These are phyloP conservation scores for Plectosphaerella sp. DNA, from an alignment of 2,329 filamentous ascomycete species.

Conservation along the genomic window DNA sequence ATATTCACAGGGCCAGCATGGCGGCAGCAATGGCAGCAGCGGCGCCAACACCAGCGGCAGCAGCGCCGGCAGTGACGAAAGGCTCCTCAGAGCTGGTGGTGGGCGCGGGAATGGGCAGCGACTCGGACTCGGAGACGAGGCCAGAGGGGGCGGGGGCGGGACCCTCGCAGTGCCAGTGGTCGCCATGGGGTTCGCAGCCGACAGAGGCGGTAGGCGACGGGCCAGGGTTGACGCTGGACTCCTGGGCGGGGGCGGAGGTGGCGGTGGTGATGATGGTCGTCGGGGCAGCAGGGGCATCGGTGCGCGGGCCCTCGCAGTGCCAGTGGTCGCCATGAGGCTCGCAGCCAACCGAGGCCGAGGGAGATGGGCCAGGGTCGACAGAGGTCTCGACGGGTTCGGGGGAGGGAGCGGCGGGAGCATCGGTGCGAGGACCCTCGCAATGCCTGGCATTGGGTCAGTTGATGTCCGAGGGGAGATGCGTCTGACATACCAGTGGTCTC, in stretches of 20 bases:
- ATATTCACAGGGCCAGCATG: conserved; percentile 7
- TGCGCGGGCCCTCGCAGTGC: too few relatives aligned
- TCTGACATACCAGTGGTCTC: too few relatives aligned
- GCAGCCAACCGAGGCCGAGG: too few relatives aligned
- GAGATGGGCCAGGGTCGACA: too few relatives aligned
- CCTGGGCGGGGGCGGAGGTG: too few relatives aligned
- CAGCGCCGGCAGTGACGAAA: conserved; percentile 7
- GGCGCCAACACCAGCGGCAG: conserved; percentile 1
- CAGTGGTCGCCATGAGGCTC: conserved; percentile 7
- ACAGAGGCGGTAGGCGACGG: too few relatives aligned
- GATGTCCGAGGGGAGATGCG: too few relatives aligned
- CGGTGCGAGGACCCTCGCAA: too few relatives aligned
- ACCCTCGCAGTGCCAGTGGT: conserved; percentile 29
- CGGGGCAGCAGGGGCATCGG: neutral
- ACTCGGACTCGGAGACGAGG: neutral
- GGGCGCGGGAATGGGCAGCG: neutral
- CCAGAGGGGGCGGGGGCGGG: conserved; percentile 5
- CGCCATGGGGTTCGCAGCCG: conserved; percentile 12
- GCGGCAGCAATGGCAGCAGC: conserved; percentile 9
- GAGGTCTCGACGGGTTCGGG: too few relatives aligned
- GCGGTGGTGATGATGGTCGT: neutral
- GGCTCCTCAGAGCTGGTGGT: conserved; percentile 38
- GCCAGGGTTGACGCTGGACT: too few relatives aligned
- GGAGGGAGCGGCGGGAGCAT: too few relatives aligned
- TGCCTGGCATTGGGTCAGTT: too few relatives aligned